Percentiles rank a stretch among this genome's conserved stretches.
These are phyloP conservation scores for Melaleuca quinquenervia DNA, from an alignment of 345 rosid genomes.

Conservation along the genomic window DNA sequence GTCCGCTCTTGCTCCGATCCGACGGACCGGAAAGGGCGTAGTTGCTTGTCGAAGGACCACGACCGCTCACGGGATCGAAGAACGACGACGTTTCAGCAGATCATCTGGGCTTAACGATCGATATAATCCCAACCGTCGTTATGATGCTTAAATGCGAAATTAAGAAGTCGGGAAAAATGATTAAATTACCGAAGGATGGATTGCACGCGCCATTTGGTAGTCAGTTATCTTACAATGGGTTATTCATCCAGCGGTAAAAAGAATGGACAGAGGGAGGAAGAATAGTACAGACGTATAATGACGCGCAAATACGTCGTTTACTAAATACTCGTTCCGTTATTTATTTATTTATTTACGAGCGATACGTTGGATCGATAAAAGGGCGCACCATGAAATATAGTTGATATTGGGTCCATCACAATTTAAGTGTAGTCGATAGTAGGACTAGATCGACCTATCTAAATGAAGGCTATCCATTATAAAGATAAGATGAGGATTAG, in stretches of 20 bases:
- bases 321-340: neutral
- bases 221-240: neutral
- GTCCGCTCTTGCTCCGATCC: neutral
- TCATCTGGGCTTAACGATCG: fast-evolving
- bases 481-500: fast-evolving
- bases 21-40: neutral
- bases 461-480: neutral
- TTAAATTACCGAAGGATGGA: fast-evolving
- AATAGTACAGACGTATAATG: neutral
- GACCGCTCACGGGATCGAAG: neutral
- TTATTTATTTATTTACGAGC: neutral
- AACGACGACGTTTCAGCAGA: neutral
- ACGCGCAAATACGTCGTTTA: neutral
- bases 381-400: neutral
- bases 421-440: neutral
- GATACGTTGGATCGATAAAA: neutral
- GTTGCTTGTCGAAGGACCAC: neutral
- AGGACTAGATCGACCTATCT: neutral
- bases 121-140: neutral
- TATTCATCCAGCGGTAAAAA: fast-evolving
- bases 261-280: fast-evolving
- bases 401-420: neutral
- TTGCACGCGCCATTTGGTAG: neutral
- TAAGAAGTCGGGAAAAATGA: neutral
- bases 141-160: neutral